Base-by-base conservation (phyloP, 139 green algal genomes). In the Micromonas pusilla region DNA sequence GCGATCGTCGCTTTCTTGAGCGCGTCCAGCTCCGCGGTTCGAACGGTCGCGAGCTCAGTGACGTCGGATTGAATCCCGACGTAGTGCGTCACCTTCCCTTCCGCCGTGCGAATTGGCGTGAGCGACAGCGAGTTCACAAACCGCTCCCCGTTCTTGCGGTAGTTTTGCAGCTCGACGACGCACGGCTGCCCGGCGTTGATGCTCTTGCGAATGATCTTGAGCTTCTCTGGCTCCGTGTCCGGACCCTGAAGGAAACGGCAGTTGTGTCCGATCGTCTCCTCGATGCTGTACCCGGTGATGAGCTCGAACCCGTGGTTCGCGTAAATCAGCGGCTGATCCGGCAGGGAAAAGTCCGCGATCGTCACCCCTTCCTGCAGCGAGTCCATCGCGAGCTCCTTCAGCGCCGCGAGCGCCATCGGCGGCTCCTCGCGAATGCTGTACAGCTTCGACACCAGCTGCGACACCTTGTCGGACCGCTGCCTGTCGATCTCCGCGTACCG, bases 51-150 rank as follows among this genome's bases (percentile, higher is more conserved):
- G n/a, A 94, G 80, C 79, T 96, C 91, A 0, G 87, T 93, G 39
- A 96, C 89, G 81, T 96, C 91, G 16, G 78, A 87, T 81, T 96
- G 91, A 37, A 96, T 88, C 2, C 91, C 91, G 54, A 96, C 90
- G 79, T 91, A 96, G 82, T 93, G 88, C 13, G 86, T 91, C 30
- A 96, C 85, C 52, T 45, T 70, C 19, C 89, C 79, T 33, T 62
- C 1, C 28, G 26, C 68, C 38, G 89, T 90, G 66, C 91, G 91
- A 81, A 97, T 95, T 57, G 92, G 91, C 5, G 90, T 90, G 32
- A 97, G 70, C 1, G 90, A 95, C 53, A 98, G 90, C 89, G 96
- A 93, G 86, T 98, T 98, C 92, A 92, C 97, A 73, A 98, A 98
- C 25, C 89, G 82, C 63, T 84, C 81, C 25, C 92, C 84, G 36